These are phyloP conservation scores for Emmonsiellopsis sp. DNA, from an alignment of 2,329 filamentous ascomycete species.

Conservation along the genomic window DNA sequence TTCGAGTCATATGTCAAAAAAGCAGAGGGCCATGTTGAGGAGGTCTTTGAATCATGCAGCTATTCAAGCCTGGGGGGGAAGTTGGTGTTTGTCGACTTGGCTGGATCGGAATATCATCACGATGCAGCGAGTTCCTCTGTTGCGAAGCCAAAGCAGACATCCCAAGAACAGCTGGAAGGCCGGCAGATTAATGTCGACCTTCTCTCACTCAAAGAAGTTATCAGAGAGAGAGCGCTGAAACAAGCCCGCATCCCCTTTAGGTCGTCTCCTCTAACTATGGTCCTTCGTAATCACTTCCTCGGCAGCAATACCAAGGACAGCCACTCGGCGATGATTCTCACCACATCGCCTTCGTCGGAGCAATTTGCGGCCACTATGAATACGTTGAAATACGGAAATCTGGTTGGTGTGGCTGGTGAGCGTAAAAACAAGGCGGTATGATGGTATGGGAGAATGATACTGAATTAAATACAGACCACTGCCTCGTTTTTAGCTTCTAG, in stretches of 20 bases:
- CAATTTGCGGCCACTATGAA: conserved; percentile 34
- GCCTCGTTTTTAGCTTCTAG: too few relatives aligned
- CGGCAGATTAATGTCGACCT: conserved; percentile 39
- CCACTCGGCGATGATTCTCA: conserved; percentile 30
- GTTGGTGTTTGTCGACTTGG: conserved; percentile 38
- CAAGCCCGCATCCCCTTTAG: conserved; percentile 31
- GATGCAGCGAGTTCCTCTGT: conserved; percentile 18
- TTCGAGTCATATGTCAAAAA: conserved; percentile 24
- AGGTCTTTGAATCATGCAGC: conserved; percentile 14
- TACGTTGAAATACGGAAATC: conserved; percentile 35
- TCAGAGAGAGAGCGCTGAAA: conserved; percentile 30
- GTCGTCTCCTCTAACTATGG: conserved; percentile 36
- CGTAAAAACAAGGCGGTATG: too few relatives aligned
- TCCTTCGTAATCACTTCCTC: conserved; percentile 30
- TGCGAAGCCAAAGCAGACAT: conserved; percentile 19
- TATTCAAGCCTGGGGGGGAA: conserved; percentile 30
- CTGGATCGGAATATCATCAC: conserved; percentile 34
- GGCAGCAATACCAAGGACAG: neutral
- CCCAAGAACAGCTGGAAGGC: conserved; percentile 32
- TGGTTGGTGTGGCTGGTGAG: conserved; percentile 26
- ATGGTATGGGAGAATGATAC: too few relatives aligned
- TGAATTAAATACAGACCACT: too few relatives aligned
- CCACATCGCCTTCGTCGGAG: conserved; percentile 26
- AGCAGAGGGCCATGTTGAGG: conserved; percentile 24
- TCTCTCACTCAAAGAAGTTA: conserved; percentile 38